A percentile compares a stretch with the other conserved stretches of the same genome.
Conservation (phyloP, 768 basidiomycete species). For the Polyporus arcularius region DNA sequence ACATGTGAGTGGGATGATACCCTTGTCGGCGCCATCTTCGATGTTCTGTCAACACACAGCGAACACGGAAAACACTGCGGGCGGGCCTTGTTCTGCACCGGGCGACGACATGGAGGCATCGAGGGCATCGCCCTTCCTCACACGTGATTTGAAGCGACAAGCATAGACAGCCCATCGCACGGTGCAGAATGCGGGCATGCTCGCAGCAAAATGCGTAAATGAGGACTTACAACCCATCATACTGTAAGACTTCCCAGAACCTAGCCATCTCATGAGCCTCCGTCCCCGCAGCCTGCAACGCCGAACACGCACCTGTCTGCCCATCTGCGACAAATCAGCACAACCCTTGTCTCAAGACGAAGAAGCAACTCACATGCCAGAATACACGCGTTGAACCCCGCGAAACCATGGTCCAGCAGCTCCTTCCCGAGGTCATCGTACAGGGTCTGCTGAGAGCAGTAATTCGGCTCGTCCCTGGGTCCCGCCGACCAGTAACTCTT, state of each 20-base stretch:
- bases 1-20: constrained; percentile 96
- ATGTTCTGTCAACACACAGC: not conserved
- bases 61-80: not conserved
- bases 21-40: constrained; percentile 90
- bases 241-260: constrained; percentile 93
- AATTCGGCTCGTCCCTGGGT: constrained; percentile 81
- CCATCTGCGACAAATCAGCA: constrained; percentile 49
- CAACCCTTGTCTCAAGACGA: not conserved
- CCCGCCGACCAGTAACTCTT: constrained; percentile 98
- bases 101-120: too few species aligned
- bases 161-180: too few species aligned
- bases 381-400: constrained; percentile 98
- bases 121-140: too few species aligned
- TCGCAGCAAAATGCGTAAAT: constrained; percentile 9
- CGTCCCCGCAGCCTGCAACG: not conserved
- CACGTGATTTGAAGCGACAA: too few species aligned
- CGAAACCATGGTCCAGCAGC: constrained; percentile 91
- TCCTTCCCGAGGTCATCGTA: constrained; percentile 95
- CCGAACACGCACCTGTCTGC: constrained; percentile 73
- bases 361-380: constrained; percentile 84
- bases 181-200: not conserved
- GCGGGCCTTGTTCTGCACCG: too few species aligned
- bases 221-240: constrained; percentile 89
- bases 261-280: constrained; percentile 36
- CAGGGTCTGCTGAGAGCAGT: constrained; percentile 93